Evolutionary conservation across 441 rosid species (phyloP).

Genomic region (Pelargonium cotyledonis): DNA sequence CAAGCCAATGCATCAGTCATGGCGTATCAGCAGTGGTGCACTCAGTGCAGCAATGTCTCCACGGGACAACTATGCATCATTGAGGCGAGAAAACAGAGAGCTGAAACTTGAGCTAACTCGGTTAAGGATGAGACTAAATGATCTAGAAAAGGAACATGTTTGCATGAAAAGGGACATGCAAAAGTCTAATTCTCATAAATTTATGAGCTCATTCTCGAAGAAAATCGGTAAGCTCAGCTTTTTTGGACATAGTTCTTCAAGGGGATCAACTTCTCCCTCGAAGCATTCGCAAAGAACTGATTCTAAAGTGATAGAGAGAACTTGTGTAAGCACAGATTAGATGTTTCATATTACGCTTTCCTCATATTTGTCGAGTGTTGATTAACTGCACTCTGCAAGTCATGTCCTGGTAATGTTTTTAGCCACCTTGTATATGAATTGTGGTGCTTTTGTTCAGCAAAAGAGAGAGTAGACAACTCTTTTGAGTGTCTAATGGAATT

Average conservation of each 20-base stretch:
- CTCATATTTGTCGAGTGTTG: slow-evolving; percentile 18
- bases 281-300: slow-evolving; percentile 78
- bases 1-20: slow-evolving; percentile 72
- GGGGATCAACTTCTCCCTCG: slow-evolving; percentile 93
- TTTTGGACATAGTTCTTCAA: slow-evolving; percentile 75
- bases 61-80: slow-evolving; percentile 86
- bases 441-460: slow-evolving; percentile 34
- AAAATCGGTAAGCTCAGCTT: slow-evolving; percentile 72
- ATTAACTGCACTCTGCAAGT: slow-evolving; percentile 15
- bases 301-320: slow-evolving; percentile 83
- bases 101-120: slow-evolving; percentile 95
- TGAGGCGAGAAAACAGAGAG: slow-evolving; percentile 87
- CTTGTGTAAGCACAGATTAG: slow-evolving; percentile 85
- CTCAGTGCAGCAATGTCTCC: slow-evolving; percentile 98
- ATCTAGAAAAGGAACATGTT: slow-evolving; percentile 94
- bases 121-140: slow-evolving; percentile 83
- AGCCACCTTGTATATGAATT: slow-evolving; percentile 42
- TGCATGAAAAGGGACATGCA: slow-evolving; percentile 96
- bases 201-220: slow-evolving; percentile 83
- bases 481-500: slow-evolving; percentile 22
- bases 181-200: slow-evolving; percentile 77
- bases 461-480: slow-evolving; percentile 8
- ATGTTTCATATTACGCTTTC: slow-evolving; percentile 15
- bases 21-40: slow-evolving; percentile 94
- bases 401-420: slow-evolving; percentile 21